A percentile compares a stretch with the other conserved stretches of the same genome.
These are phyloP conservation scores for Silene uniflora DNA, from an alignment of 148 eudicot genomes.

Conservation along the genomic window DNA sequence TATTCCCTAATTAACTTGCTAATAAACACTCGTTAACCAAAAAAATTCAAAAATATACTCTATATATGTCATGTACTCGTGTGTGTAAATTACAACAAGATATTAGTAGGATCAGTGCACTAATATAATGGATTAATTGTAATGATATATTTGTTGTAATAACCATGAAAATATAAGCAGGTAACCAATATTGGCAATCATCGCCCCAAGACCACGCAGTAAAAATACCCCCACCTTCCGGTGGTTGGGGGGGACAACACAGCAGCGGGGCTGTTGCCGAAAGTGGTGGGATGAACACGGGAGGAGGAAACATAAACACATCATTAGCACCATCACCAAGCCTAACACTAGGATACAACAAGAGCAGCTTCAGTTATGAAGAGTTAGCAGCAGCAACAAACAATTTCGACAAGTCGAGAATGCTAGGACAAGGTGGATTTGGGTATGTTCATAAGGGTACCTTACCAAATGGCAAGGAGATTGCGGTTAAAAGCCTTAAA, in stretches of 20 bases:
- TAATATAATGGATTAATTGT: too few species aligned
- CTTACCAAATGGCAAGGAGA: constrained; percentile 48
- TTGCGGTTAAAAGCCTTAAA: constrained; percentile 79
- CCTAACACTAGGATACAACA: constrained; percentile 28
- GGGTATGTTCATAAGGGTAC: constrained; percentile 72
- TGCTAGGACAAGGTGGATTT: constrained; percentile 88
- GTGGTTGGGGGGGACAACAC: constrained; percentile 23
- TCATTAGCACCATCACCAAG: constrained; percentile 18
- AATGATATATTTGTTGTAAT: neutral
- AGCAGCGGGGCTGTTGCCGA: neutral
- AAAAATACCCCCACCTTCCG: constrained; percentile 24
- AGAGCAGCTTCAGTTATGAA: constrained; percentile 49
- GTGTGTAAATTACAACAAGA: too few species aligned
- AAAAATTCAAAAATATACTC: too few species aligned
- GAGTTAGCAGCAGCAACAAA: constrained; percentile 59
- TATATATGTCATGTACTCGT: too few species aligned
- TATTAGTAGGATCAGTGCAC: too few species aligned
- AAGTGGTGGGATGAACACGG: constrained; percentile 9
- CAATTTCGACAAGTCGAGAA: constrained; percentile 51
- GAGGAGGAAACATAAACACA: neutral
- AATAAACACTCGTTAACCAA: too few species aligned
- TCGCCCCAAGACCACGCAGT: constrained; percentile 29
- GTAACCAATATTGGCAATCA: constrained; percentile 30
- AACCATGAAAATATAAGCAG: neutral
- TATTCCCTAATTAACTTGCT: too few species aligned